Conservation (phyloP, 148 eudicot genomes). For the Dysphania ambrosioides region DNA sequence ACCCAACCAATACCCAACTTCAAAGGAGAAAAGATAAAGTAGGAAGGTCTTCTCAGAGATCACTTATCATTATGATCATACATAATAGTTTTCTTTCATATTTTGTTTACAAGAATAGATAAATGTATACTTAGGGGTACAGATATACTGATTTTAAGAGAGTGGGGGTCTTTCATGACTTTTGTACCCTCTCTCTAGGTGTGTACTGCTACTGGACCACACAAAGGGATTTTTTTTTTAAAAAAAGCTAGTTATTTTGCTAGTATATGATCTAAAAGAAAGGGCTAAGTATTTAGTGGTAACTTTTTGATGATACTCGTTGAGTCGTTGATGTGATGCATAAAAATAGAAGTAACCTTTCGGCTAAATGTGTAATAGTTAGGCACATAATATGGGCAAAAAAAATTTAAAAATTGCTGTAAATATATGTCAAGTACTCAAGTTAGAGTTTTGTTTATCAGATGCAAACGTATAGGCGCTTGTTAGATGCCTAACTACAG, state of each 20-base stretch:
- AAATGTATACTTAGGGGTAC: constrained; percentile 60
- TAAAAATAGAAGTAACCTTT: background rate
- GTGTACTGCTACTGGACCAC: constrained; percentile 83
- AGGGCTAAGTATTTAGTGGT: constrained; percentile 30
- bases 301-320: constrained; percentile 29
- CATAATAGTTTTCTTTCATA: constrained; percentile 28
- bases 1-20: constrained; percentile 34
- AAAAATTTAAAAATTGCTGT: too few relatives aligned
- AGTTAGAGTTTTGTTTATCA: too few relatives aligned
- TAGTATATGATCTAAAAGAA: constrained; percentile 23
- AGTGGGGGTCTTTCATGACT: constrained; percentile 49
- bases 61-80: constrained; percentile 34
- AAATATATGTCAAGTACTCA: too few relatives aligned
- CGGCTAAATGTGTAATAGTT: background rate
- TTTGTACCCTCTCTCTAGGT: constrained; percentile 62
- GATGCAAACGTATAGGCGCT: too few relatives aligned
- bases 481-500: background rate
- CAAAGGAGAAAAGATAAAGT: constrained; percentile 31
- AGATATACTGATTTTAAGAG: constrained; percentile 62
- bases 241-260: constrained; percentile 7
- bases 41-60: constrained; percentile 55
- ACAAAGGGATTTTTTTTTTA: constrained; percentile 32
- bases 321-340: too few relatives aligned
- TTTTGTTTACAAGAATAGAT: constrained; percentile 49
- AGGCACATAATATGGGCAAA: background rate